Base-by-base conservation (phyloP, 2,329 filamentous ascomycete genomes). In the Aspergillus flavus region DNA sequence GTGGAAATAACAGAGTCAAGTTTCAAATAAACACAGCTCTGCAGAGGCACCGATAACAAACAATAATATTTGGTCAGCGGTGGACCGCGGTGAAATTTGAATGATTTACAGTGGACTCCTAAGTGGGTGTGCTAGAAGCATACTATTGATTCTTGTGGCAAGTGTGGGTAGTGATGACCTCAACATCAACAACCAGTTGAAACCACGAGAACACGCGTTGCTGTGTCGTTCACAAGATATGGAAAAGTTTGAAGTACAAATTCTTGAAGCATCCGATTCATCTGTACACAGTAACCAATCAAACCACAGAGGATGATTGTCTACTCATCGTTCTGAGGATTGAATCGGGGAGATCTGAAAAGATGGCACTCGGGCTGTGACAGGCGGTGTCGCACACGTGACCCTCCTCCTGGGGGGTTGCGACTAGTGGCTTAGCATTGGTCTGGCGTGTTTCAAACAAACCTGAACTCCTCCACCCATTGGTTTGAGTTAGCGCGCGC, bases 361-460 rank as follows among this genome's bases (percentile, higher is more conserved):
- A 32, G 26, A n/a, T 52, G 48, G 56, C 23, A 43, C 28, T 19
- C 11, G 16, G 16, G 36, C 23, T 48, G 57, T 36, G 43, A 52
- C 57, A 58, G 28, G 45, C 30, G 45, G 28, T 48, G 55, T 21
- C 30, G 39, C 54, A 46, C 43, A 64, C 39, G 61, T 53, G 64
- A 60, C 32, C 16, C 28, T 19, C 16, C 16, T n/a, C 10, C 43
- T 45, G 21, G 53, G 43, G 43, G 46, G 64, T 56, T 34, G 52
- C 43, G 36, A 61, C 70, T 69, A 69, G 68, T 63, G 62, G 46
- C 57, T 58, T 73, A 73, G 69, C 61, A 67, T 52, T 36, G 52
- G 54, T 39, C 64, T 73, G 71, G 71, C 57, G 71, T 71, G 73
- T 75, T 75, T 75, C 73, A 74, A 62, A 66, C 61, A 63, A 48